A percentile compares a stretch with the other conserved stretches of the same genome.
phyloP scores from a whole-genome alignment of 2,329 filamentous ascomycete genomes.

The Paraphoma sp. region DNA sequence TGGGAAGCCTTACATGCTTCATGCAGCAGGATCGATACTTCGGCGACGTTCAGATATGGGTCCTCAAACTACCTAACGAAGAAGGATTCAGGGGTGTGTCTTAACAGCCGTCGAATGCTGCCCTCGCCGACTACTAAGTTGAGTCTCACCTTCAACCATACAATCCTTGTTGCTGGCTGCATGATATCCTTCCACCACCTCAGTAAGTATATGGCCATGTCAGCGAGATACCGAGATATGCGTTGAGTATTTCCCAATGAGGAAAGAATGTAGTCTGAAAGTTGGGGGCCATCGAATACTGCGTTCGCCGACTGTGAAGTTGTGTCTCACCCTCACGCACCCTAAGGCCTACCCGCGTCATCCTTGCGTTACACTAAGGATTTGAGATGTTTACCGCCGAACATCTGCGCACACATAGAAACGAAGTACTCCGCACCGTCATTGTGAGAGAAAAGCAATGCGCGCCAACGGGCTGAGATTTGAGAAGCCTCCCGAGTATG shows the following conservation, averaged over 20 bases:
- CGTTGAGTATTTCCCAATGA: neutral
- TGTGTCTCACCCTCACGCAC: neutral
- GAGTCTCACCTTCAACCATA: neutral
- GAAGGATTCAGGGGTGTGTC: no score
- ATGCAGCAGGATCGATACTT: no score
- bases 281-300: neutral
- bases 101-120: neutral
- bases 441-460: neutral
- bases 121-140: neutral
- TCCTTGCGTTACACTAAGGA: neutral
- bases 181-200: neutral
- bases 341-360: neutral
- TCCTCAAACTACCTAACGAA: no score
- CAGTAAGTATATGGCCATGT: neutral
- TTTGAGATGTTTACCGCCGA: neutral
- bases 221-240: neutral
- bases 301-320: conserved; percentile 1
- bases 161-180: neutral
- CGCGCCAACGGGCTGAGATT: neutral
- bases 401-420: neutral
- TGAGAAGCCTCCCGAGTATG: neutral
- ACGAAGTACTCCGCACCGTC: neutral
- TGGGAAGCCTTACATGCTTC: no score
- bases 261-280: neutral
- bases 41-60: no score